phyloP scores from a whole-genome alignment of 2,329 filamentous ascomycete species.

The Diaporthe batatas region DNA sequence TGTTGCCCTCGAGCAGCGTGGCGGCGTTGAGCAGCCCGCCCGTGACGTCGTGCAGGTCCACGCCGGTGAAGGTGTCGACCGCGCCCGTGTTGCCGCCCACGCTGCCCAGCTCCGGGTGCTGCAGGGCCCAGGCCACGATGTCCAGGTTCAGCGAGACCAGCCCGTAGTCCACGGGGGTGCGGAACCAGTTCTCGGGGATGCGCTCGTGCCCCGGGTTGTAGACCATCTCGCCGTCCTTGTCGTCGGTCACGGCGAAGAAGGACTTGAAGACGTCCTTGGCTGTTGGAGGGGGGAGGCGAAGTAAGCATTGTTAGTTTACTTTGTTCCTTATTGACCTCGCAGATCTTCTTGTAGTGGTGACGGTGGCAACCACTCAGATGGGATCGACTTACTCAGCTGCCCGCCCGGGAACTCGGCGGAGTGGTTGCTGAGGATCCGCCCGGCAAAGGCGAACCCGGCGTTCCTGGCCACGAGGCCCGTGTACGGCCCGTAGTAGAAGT shows the following conservation, averaged over 20 bases:
- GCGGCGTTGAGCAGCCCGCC: constrained; percentile 46
- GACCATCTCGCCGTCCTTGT: constrained; percentile 51
- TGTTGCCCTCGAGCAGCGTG: constrained; percentile 49
- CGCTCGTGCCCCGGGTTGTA: constrained; percentile 63
- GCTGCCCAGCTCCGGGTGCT: constrained; percentile 57
- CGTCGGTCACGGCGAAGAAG: constrained; percentile 61
- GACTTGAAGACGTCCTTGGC: constrained; percentile 56
- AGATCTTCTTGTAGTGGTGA: not conserved
- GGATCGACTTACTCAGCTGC: constrained; percentile 47
- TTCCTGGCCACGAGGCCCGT: constrained; percentile 63
- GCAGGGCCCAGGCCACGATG: constrained; percentile 51
- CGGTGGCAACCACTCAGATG: not conserved
- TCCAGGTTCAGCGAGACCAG: constrained; percentile 58
- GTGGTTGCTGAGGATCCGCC: constrained; percentile 59
- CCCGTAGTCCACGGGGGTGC: constrained; percentile 58
- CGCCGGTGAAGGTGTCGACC: constrained; percentile 46
- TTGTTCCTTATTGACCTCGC: too few species aligned
- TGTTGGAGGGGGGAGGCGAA: too few species aligned
- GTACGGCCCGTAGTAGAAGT: constrained; percentile 67
- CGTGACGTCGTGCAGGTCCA: constrained; percentile 48
- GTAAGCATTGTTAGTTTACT: too few species aligned
- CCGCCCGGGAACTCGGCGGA: constrained; percentile 49
- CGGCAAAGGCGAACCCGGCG: constrained; percentile 61
- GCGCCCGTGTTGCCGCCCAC: constrained; percentile 49
- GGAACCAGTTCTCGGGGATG: constrained; percentile 67